Percentiles rank a stretch among this genome's conserved stretches.
Evolutionary conservation across 306 rosid species (phyloP).

Genomic region (Cucumis cinereus): DNA sequence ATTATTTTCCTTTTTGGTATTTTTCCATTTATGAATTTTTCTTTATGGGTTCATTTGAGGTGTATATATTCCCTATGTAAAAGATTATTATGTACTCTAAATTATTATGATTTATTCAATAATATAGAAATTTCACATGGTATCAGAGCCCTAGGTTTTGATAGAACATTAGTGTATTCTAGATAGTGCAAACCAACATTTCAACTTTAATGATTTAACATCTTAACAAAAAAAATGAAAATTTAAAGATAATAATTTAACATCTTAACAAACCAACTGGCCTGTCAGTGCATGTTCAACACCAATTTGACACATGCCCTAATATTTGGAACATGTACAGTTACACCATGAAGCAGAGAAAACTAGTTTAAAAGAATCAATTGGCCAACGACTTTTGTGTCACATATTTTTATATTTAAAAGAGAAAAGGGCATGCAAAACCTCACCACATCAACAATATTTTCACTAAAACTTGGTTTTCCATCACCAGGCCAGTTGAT

Average conservation of each 20-base stretch:
- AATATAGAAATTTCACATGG: too few relatives aligned
- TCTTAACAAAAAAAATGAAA: background rate
- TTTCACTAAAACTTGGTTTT: constrained; percentile 20
- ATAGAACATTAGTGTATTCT: background rate
- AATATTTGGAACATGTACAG: background rate
- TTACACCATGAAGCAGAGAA: background rate
- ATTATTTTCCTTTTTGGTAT: too few relatives aligned
- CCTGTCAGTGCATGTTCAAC: background rate
- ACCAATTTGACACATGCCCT: background rate
- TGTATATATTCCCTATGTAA: too few relatives aligned
- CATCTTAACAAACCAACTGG: too few relatives aligned
- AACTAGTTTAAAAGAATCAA: constrained; percentile 4
- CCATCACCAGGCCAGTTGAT: constrained; percentile 62
- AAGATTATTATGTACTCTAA: too few relatives aligned
- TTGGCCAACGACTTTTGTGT: background rate
- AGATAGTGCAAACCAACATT: background rate
- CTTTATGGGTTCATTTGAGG: too few relatives aligned
- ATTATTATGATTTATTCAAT: too few relatives aligned
- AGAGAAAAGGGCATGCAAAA: constrained; percentile 6
- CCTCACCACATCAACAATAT: constrained; percentile 54
- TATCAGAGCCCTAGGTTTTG: too few relatives aligned
- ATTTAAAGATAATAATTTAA: background rate
- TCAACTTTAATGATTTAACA: background rate
- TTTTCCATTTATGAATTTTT: too few relatives aligned
- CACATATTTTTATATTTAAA: constrained; percentile 3